These are phyloP conservation scores for Dalechampia spathulata DNA, from an alignment of 441 rosid species.

Conservation along the genomic window DNA sequence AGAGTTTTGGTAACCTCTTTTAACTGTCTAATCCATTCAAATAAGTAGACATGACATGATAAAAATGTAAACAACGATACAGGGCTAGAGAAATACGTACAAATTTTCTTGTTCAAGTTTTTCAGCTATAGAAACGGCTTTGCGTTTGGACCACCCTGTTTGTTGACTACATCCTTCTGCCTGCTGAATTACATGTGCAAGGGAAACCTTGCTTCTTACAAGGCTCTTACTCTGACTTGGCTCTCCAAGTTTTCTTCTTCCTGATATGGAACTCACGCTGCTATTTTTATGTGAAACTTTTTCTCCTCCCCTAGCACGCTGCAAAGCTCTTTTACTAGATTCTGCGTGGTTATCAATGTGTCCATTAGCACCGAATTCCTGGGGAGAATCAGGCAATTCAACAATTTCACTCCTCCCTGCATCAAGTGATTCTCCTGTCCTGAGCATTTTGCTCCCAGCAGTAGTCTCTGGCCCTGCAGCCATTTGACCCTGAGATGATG, in stretches of 20 bases:
- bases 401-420: slow-evolving; percentile 74
- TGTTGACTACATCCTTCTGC: slow-evolving; percentile 74
- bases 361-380: slow-evolving; percentile 23
- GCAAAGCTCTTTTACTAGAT: slow-evolving; percentile 31
- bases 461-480: slow-evolving; percentile 15
- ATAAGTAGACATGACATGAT: too few relatives aligned
- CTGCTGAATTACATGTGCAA: slow-evolving; percentile 90
- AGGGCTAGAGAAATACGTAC: slow-evolving; percentile 36
- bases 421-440: slow-evolving; percentile 31
- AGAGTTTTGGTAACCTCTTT: too few relatives aligned
- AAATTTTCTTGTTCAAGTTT: slow-evolving; percentile 98
- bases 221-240: slow-evolving; percentile 70
- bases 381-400: slow-evolving; percentile 55
- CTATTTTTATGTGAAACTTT: slow-evolving; percentile 25
- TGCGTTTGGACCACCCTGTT: slow-evolving; percentile 72
- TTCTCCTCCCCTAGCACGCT: slow-evolving; percentile 21
- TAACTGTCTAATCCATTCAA: too few relatives aligned
- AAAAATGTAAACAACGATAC: too few relatives aligned
- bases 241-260: slow-evolving; percentile 51
- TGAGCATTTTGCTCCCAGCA: slow-evolving; percentile 17
- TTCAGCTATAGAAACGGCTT: slow-evolving; percentile 95
- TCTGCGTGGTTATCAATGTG: slow-evolving; percentile 21
- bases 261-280: slow-evolving; percentile 26
- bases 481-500: slow-evolving; percentile 31
- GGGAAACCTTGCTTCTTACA: slow-evolving; percentile 84